Evolutionary conservation across 495 filamentous ascomycete genomes (phyloP), one percentile per base, ranked within the genome.

Genomic region (Mytilinidion resinicola): DNA sequence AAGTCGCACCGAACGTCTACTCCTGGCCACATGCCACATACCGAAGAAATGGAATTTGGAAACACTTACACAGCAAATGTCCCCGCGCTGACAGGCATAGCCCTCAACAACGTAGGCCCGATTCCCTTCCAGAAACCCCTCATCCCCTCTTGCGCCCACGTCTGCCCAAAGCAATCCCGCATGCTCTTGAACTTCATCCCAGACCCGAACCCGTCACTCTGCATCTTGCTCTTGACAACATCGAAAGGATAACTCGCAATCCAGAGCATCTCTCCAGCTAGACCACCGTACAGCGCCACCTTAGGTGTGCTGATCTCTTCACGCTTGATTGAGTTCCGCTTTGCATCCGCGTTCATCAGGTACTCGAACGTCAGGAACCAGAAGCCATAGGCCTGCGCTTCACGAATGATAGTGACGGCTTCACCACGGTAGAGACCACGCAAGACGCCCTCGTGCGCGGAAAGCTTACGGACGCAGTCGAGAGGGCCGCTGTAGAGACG

Each of bases 191-290:
- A 97, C 67, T 78, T 76, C 80, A 80, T 82, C 55, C 80, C 72
- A 30, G 53, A 43, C 0, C 83, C 82, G 68, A 96, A 90, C 19
- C 89, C 91, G 77, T 98, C 93, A 60, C 84, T 95, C 81, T 98
- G 93, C 92, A 97, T 95, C 83, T 95, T 96, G 73, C 89, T 95
- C 87, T 98, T 98, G 70, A 98, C 75, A 30, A 97, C 93, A 73
- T 98, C 93, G 56, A 98, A 85, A 20, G 93, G 93, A 72, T 98
- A 98, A 67, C 88, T 93, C 39, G 78, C 79, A 61, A 98, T 70
- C 93, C 93, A 98, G 42, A 98, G 78, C 20, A 84, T 88, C 79
- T 98, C 93, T 59, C 93, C 93, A 0, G 93, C 93, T 53, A 97
- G 70, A 42, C 93, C 93, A 62, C 93, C 93, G 69, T 96, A 97